Conservation (phyloP, 2,329 filamentous ascomycete genomes). For the Hirsutella rhossiliensis region DNA sequence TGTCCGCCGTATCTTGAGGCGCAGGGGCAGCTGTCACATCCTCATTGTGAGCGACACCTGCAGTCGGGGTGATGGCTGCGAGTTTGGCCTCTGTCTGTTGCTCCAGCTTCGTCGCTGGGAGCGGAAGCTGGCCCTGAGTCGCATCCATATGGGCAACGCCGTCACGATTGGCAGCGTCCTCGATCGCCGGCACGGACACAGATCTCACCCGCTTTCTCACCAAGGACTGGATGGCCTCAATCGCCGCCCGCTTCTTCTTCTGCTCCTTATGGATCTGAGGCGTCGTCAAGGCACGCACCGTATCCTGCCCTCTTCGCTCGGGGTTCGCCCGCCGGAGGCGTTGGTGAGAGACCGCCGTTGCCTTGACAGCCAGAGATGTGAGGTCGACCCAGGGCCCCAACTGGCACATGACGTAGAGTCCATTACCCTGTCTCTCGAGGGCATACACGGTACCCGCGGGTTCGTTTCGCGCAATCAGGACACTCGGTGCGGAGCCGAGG, state of each 20-base stretch:
- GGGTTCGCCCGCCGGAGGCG: conserved; percentile 13
- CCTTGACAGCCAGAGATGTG: conserved; percentile 35
- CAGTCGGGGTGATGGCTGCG: neutral
- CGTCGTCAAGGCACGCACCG: conserved; percentile 23
- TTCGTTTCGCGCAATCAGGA: conserved; percentile 51
- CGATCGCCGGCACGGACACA: conserved; percentile 26
- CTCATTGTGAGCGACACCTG: neutral
- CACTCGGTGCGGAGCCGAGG: conserved; percentile 37
- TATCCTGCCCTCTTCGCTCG: conserved; percentile 8
- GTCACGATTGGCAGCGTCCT: conserved; percentile 12
- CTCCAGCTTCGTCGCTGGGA: conserved; percentile 8
- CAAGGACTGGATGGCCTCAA: conserved; percentile 50
- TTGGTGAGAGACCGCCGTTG: conserved; percentile 26
- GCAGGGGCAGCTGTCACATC: conserved; percentile 3
- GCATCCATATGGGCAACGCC: conserved; percentile 6
- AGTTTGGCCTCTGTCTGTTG: conserved; percentile 2
- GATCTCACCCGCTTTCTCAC: conserved; percentile 40
- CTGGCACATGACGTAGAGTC: conserved; percentile 56
- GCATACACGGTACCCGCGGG: conserved; percentile 42
- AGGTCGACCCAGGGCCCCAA: conserved; percentile 56
- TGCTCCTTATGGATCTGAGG: conserved; percentile 34
- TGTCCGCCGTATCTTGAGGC: conserved; percentile 30
- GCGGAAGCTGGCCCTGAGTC: conserved; percentile 9
- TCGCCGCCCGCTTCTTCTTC: conserved; percentile 45
- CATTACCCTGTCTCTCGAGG: conserved; percentile 50